Evolutionary conservation across 208 protist species (phyloP), one percentile per base, ranked within the genome.

Genomic region (Acanthamoeba healyi): DNA sequence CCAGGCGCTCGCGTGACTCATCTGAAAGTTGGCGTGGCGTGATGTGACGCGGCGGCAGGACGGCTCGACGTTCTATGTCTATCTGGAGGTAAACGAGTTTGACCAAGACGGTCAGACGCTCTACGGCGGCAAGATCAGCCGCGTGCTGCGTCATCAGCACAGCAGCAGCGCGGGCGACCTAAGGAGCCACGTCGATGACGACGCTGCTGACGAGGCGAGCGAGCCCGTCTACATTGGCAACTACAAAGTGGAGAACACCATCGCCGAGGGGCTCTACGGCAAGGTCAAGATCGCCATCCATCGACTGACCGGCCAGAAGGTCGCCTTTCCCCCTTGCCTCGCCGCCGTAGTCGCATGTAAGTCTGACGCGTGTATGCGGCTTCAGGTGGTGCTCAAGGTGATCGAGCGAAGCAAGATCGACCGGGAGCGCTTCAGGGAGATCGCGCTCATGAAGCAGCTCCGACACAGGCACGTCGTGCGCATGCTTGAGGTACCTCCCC

Each of bases 41-140:
- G n/a, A 24, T 49, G 29, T 44, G 17, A 2, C 7, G 29, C 36
- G 38, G 22, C 40, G 1, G 22, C 77, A 93, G 88, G 88, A 93
- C 67, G 88, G 88, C 17, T 93, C 88, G 29, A 61, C 38, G 17
- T 93, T 93, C 29, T 93, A 93, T 36, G 67, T 93, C 10, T 93
- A 82, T 46, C 40, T 93, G 7, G 88, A 93, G 51, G 67, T 93
- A 17, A 93, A 93, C 67, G 88, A 93, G 67, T 93, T 93, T 29
- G 65, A 93, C 5, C 22, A 61, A 65, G 88, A 14, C 49, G 88
- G 65, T 14, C 65, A 93, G 49, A 93, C 88, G 40, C 26, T 82
- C 67, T 93, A 82, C 51, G 88, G 88, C 61, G 88, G 88, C 88
- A 93, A 93, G 44, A 81, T 93, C 42, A 93, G 65, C 26, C 88